Base-by-base conservation (phyloP, 805 yeast species). In the Cephaloascus fragrans region DNA sequence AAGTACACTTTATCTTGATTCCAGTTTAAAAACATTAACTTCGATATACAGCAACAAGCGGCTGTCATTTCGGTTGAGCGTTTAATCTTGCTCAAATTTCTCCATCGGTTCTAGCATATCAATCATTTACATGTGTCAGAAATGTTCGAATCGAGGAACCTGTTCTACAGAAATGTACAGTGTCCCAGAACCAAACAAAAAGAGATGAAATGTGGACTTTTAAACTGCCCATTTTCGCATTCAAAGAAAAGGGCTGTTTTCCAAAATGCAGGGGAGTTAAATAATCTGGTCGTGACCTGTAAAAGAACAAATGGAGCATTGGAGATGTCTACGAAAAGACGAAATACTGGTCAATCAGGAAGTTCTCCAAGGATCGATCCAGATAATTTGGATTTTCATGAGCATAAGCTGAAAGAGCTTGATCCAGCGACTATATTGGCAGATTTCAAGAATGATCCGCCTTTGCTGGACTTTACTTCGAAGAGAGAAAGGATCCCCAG, bases 141-240 rank as follows among this genome's bases (percentile, higher is more conserved):
- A 23, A 23, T 23, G 28, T 23, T 23, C 28, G 12, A 12, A 8
- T 23, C 28, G 10, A 6, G 12, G 10, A 6, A 23, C 28, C 12
- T 8, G 6, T 23, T 23, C 28, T 23, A 23, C 12, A 23, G 28
- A 6, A 23, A 23, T 8, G 28, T 23, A 12, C 28, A 6, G 10
- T 23, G 28, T 23, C 28, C 28, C 6, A 23, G 28, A 23, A 6
- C 12, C 28, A 23, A 23, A 12, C 6, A 8, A 1, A 39, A 48
- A 12, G 35, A 37, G 4, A 41, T 37, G 16, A 23, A 39, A 8
- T 61, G 69, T 41, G 38, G 38, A 8, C 50, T 59, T 4, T 51
- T 55, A 15, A 50, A 57, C 36, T 63, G 69, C 40, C 32, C 55
- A 2, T 62, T 60, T 39, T 29, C 34, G 18, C 67, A 62, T 28